These are phyloP conservation scores for Lachnellula hyalina DNA, from an alignment of 2,329 filamentous ascomycete species.

Conservation along the genomic window DNA sequence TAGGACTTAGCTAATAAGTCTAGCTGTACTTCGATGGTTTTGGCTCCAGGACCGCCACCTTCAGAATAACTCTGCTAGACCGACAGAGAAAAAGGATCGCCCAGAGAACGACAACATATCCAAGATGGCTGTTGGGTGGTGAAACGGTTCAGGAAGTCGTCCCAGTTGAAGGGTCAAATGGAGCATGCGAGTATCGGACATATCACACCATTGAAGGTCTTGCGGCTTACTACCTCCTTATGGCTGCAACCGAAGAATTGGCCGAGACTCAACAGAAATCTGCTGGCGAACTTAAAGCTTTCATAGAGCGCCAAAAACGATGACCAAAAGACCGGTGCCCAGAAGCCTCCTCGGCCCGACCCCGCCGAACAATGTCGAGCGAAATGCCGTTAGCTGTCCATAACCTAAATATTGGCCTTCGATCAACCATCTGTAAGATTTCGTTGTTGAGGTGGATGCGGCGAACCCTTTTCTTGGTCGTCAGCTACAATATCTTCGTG, in stretches of 20 bases:
- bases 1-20: not conserved
- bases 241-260: conserved; percentile 16
- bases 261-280: conserved; percentile 4
- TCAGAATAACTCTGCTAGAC: conserved; percentile 16
- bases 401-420: too few relatives aligned
- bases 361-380: too few relatives aligned
- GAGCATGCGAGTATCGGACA: conserved; percentile 20
- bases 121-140: conserved; percentile 15
- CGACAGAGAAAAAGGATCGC: conserved; percentile 11
- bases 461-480: too few relatives aligned
- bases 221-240: conserved; percentile 19
- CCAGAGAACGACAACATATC: conserved; percentile 11
- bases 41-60: conserved; percentile 1
- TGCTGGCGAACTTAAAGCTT: conserved; percentile 11
- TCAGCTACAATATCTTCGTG: too few relatives aligned
- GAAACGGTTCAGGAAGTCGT: conserved; percentile 22
- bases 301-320: conserved; percentile 4
- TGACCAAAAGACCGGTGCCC: not conserved
- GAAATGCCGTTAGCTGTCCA: too few relatives aligned
- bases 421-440: too few relatives aligned
- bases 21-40: conserved; percentile 11
- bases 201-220: conserved; percentile 17
- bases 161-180: conserved; percentile 10
- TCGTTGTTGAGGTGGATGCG: too few relatives aligned
- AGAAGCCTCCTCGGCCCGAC: not conserved